A percentile compares a stretch with the other conserved stretches of the same genome.
Evolutionary conservation across 169 alveolate genomes (phyloP).

Genomic region (Plasmodium coatneyi): DNA sequence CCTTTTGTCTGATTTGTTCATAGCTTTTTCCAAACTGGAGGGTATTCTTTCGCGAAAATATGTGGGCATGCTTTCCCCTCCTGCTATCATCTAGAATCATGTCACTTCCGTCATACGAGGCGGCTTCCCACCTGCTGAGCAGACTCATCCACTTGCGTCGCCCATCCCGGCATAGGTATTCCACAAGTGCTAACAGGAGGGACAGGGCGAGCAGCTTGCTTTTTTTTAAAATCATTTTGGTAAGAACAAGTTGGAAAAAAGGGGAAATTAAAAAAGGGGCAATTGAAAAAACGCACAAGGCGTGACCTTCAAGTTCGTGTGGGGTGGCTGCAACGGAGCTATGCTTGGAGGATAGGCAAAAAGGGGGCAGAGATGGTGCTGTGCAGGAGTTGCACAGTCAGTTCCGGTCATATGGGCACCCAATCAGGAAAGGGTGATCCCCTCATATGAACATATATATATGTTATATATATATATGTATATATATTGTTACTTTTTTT

Average conservation of each 20-base stretch:
- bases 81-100: background rate
- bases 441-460: background rate
- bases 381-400: background rate
- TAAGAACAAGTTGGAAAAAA: background rate
- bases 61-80: background rate
- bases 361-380: background rate
- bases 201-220: background rate
- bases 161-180: background rate
- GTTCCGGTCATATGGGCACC: background rate
- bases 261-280: background rate
- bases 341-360: background rate
- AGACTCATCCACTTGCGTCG: background rate
- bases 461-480: no score
- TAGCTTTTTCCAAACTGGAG: background rate
- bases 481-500: background rate
- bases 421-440: background rate
- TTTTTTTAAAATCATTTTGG: conserved; percentile 40
- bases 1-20: background rate
- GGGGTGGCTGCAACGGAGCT: no score
- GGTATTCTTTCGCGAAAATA: background rate
- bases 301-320: no score
- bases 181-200: background rate
- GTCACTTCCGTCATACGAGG: background rate
- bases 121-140: background rate
- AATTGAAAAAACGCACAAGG: background rate